Evolutionary conservation across 176 grass and related monocot species (phyloP).

Genomic region (Cenchrus purpureus): DNA sequence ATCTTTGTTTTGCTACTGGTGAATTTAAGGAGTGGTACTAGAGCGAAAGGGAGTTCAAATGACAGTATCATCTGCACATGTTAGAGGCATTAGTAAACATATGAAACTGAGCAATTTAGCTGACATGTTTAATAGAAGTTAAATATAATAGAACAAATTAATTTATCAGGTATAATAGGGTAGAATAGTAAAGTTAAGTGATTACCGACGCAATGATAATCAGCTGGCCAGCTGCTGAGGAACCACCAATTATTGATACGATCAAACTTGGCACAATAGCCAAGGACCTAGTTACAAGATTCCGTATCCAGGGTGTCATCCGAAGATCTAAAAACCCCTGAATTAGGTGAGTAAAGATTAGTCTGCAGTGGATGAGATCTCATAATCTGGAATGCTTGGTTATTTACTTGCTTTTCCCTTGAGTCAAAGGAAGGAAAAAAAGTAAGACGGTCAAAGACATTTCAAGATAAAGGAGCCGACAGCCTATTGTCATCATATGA

Average conservation of each 20-base stretch:
- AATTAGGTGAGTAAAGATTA: constrained; percentile 19
- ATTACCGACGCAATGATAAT: constrained; percentile 99
- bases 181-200: constrained; percentile 15
- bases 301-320: constrained; percentile 87
- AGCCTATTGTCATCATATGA: not conserved
- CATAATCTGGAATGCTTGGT: not conserved
- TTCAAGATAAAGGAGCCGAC: not conserved
- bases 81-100: not conserved
- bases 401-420: not conserved
- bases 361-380: not conserved
- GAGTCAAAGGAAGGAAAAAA: not conserved
- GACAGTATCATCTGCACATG: constrained; percentile 93
- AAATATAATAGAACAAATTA: constrained; percentile 13
- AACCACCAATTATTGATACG: constrained; percentile 90
- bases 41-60: constrained; percentile 96
- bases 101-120: not conserved
- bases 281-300: constrained; percentile 89
- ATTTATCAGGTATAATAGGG: not conserved
- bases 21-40: constrained; percentile 95
- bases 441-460: not conserved
- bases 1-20: constrained; percentile 95
- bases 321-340: constrained; percentile 97
- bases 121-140: not conserved
- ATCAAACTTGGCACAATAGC: constrained; percentile 92
- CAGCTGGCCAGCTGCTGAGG: constrained; percentile 85